phyloP scores from a whole-genome alignment of 1,139 yeast species.

The Scheffersomyces parashehatae region DNA sequence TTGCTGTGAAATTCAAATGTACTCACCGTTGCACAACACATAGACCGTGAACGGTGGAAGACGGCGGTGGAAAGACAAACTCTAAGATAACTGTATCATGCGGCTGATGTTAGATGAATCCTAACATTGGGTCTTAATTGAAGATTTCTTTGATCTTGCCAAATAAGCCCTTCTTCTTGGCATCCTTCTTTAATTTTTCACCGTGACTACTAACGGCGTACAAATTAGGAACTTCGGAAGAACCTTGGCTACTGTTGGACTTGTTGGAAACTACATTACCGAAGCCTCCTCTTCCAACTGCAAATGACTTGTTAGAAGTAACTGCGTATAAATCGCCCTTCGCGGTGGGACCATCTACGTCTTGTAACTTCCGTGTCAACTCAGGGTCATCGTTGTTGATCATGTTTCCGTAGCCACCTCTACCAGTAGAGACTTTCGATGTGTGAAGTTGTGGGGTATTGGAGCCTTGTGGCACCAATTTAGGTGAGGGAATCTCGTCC shows the following conservation, averaged over 20 bases:
- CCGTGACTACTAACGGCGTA: slow-evolving; percentile 18
- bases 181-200: slow-evolving; percentile 11
- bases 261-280: slow-evolving; percentile 42
- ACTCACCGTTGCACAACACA: too few species aligned
- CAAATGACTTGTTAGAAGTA: slow-evolving; percentile 39
- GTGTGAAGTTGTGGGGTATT: slow-evolving; percentile 63
- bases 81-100: neutral
- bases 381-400: slow-evolving; percentile 62
- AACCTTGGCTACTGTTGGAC: slow-evolving; percentile 10
- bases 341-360: slow-evolving; percentile 48
- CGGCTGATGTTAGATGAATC: neutral
- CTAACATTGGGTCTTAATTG: slow-evolving; percentile 9
- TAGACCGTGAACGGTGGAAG: too few species aligned
- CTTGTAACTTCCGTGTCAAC: slow-evolving; percentile 66
- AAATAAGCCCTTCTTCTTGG: slow-evolving; percentile 29
- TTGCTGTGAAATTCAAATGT: too few species aligned
- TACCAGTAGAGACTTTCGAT: slow-evolving; percentile 67
- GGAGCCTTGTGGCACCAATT: slow-evolving; percentile 59
- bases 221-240: slow-evolving; percentile 10
- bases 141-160: slow-evolving; percentile 34
- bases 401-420: slow-evolving; percentile 86
- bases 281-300: slow-evolving; percentile 51
- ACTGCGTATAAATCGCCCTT: slow-evolving; percentile 35
- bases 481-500: slow-evolving; percentile 50
- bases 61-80: too few species aligned